phyloP scores from a whole-genome alignment of 1,284 basidiomycete species.

The Cystobasidiaceae sp. region DNA sequence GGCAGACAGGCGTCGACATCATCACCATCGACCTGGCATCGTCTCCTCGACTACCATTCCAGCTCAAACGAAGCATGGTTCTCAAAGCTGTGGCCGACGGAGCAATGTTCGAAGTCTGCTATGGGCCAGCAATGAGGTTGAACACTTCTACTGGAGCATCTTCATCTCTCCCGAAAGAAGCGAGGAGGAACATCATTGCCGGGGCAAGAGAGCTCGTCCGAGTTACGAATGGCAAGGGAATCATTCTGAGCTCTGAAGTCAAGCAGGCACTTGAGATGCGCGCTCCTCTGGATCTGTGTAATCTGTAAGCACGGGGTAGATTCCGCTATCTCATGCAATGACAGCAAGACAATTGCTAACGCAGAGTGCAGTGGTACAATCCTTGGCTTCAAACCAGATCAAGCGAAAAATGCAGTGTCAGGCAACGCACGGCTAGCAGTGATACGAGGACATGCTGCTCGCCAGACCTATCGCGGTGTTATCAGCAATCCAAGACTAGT shows the following conservation, averaged over 20 bases:
- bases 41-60: slow-evolving; percentile 32
- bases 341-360: too few species aligned
- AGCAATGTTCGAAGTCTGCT: slow-evolving; percentile 32
- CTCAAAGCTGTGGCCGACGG: slow-evolving; percentile 30
- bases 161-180: slow-evolving; percentile 29
- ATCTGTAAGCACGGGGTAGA: slow-evolving; percentile 20
- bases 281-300: slow-evolving; percentile 29
- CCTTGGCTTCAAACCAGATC: slow-evolving; percentile 26
- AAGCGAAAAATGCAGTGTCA: slow-evolving; percentile 22
- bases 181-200: slow-evolving; percentile 32
- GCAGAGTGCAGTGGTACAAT: slow-evolving; percentile 11
- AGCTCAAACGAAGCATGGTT: slow-evolving; percentile 33
- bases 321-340: not conserved
- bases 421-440: slow-evolving; percentile 29
- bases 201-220: slow-evolving; percentile 32
- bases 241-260: slow-evolving; percentile 31
- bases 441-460: slow-evolving; percentile 21
- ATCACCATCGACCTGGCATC: slow-evolving; percentile 34
- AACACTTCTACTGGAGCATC: not conserved
- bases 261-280: slow-evolving; percentile 30
- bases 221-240: slow-evolving; percentile 32
- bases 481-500: slow-evolving; percentile 20
- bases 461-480: slow-evolving; percentile 28
- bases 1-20: slow-evolving; percentile 30
- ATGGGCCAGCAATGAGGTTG: slow-evolving; percentile 25